phyloP scores from a whole-genome alignment of 176 grass and related monocot genomes.

The sorghum (Sorghum bicolor) region Sorghum_bicolor_NCBIv3 NC_012871.2:3163501-3164000 shows the following conservation, averaged over 20 bases:
- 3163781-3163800: background rate
- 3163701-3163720: background rate
- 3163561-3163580: conserved; percentile 45
- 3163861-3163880: background rate
- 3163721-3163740: conserved; percentile 2
- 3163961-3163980: conserved; percentile 6
- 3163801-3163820: background rate
- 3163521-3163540: conserved; percentile 85
- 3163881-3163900: background rate
- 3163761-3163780: background rate
- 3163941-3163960: background rate
- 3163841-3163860: background rate
- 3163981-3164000: conserved; percentile 12
- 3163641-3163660: conserved; percentile 92
- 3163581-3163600: conserved; percentile 69
- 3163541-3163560: conserved; percentile 81
- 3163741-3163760: background rate
- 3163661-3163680: conserved; percentile 67
- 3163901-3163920: background rate
- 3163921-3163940: background rate
- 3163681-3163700: conserved; percentile 62
- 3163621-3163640: conserved; percentile 88
- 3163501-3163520: conserved; percentile 72
- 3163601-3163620: conserved; percentile 95
- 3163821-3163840: background rate